Evolutionary conservation across 768 basidiomycete genomes (phyloP).

Genomic region (Lyophyllum decastes): DNA sequence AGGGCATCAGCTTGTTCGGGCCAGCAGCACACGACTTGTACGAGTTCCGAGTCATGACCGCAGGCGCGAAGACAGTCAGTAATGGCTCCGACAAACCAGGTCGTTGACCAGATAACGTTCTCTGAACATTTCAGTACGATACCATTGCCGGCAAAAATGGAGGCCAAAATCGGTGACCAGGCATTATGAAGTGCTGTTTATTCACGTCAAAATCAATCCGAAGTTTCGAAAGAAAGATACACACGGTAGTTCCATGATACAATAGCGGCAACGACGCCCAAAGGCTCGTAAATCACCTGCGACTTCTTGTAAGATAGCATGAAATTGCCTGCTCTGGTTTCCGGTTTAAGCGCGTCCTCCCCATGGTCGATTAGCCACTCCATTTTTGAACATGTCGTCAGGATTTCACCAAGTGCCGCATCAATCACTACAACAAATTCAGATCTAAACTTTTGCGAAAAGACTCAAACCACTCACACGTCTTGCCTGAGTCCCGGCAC

Average conservation of each 20-base stretch:
- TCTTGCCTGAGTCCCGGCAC: conserved; percentile 95
- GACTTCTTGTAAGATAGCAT: conserved; percentile 78
- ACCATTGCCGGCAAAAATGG: conserved; percentile 88
- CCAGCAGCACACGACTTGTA: conserved; percentile 91
- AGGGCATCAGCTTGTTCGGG: conserved; percentile 85
- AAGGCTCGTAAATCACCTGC: conserved; percentile 83
- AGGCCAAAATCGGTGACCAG: conserved; percentile 90
- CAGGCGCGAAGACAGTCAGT: conserved; percentile 75
- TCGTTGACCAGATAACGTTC: conserved; percentile 89
- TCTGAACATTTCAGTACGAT: conserved; percentile 92
- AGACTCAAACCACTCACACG: conserved; percentile 51
- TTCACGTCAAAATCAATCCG: not conserved
- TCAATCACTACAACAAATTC: conserved; percentile 69
- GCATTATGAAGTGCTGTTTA: conserved; percentile 84
- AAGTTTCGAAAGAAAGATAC: conserved; percentile 14
- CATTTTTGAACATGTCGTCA: conserved; percentile 94
- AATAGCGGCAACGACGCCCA: conserved; percentile 90
- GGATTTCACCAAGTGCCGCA: conserved; percentile 90
- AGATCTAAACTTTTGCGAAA: not conserved
- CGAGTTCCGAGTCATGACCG: conserved; percentile 80
- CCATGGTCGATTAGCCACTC: conserved; percentile 91
- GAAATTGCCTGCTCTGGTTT: conserved; percentile 65
- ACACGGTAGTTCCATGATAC: conserved; percentile 96
- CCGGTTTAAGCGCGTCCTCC: conserved; percentile 72
- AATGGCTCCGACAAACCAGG: conserved; percentile 81